phyloP scores from a whole-genome alignment of 257 asterid species.

The Pogostemon cablin region DNA sequence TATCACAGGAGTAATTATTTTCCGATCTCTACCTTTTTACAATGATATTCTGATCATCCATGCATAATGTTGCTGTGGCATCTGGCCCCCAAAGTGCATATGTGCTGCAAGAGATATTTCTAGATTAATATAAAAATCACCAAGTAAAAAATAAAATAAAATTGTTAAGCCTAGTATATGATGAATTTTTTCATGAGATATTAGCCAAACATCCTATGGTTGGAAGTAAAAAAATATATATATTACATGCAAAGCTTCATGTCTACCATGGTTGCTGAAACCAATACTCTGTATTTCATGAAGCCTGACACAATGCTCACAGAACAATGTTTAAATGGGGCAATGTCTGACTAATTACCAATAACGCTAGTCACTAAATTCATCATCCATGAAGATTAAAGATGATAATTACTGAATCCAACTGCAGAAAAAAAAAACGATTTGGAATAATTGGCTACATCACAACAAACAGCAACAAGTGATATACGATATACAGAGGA shows the following conservation, averaged over 20 bases:
- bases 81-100: constrained; percentile 10
- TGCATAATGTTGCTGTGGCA: background rate
- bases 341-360: constrained; percentile 20
- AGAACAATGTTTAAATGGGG: background rate
- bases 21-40: constrained; percentile 7
- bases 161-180: background rate
- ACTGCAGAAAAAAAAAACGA: background rate
- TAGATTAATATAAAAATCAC: constrained; percentile 3
- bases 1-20: background rate
- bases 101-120: background rate
- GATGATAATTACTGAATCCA: background rate
- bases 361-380: constrained; percentile 12
- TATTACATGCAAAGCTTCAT: constrained; percentile 20
- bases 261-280: background rate
- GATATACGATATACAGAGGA: background rate
- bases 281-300: constrained; percentile 6
- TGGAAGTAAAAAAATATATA: too few relatives aligned
- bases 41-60: constrained; percentile 18
- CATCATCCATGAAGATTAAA: constrained; percentile 8
- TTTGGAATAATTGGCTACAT: background rate
- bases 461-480: background rate
- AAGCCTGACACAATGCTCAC: constrained; percentile 22
- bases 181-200: constrained; percentile 17
- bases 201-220: background rate
- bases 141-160: background rate